A percentile compares a stretch with the other conserved stretches of the same genome.
Conservation (phyloP, 257 asterid genomes). For the Ophiorrhiza pumila region DNA sequence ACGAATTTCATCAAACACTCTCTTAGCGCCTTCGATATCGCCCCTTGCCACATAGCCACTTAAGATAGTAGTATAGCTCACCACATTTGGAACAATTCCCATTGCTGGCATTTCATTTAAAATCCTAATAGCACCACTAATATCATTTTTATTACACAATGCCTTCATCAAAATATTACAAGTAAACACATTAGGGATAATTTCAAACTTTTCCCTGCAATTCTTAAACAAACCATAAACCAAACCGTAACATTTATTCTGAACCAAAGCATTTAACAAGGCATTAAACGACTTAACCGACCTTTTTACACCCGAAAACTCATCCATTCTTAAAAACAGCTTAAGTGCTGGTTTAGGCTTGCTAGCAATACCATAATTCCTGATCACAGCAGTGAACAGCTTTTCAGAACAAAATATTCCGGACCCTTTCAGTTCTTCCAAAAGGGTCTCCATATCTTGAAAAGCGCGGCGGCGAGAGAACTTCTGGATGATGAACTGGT, state of each 20-base stretch:
- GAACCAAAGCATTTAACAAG: slow-evolving; percentile 70
- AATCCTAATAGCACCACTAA: slow-evolving; percentile 57
- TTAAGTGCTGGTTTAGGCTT: slow-evolving; percentile 66
- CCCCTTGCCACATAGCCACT: slow-evolving; percentile 62
- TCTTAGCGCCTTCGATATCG: slow-evolving; percentile 64
- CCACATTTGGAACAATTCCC: slow-evolving; percentile 86
- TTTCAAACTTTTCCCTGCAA: slow-evolving; percentile 52
- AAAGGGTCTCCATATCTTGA: slow-evolving; percentile 50
- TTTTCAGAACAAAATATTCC: slow-evolving; percentile 56
- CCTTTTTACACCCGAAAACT: slow-evolving; percentile 54
- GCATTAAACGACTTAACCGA: slow-evolving; percentile 76
- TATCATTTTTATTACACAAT: slow-evolving; percentile 63
- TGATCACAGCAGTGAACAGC: slow-evolving; percentile 56
- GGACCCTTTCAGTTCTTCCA: slow-evolving; percentile 43
- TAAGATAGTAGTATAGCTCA: slow-evolving; percentile 79
- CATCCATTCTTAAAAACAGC: slow-evolving; percentile 48
- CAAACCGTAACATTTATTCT: slow-evolving; percentile 71
- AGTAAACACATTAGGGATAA: slow-evolving; percentile 73
- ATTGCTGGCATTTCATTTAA: slow-evolving; percentile 87
- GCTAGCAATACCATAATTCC: slow-evolving; percentile 76
- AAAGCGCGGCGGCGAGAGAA: slow-evolving; percentile 68
- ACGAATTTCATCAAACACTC: slow-evolving; percentile 58
- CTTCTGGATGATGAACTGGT: slow-evolving; percentile 65
- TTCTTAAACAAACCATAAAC: slow-evolving; percentile 73
- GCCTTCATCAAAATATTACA: slow-evolving; percentile 83